These are phyloP conservation scores for Fragaria vesca DNA, from an alignment of 306 rosid genomes.

Conservation along the genomic window DNA sequence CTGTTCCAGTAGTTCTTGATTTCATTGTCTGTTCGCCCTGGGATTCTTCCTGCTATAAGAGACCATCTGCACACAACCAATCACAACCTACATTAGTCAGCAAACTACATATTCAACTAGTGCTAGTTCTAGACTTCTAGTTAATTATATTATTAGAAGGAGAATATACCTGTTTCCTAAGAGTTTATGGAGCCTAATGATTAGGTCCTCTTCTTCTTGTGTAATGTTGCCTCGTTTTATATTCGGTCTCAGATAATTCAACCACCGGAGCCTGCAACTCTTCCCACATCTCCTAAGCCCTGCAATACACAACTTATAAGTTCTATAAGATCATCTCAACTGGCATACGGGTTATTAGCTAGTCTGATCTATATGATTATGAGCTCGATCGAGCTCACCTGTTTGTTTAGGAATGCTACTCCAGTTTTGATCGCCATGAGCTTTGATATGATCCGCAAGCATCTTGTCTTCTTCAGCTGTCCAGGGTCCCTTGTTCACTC, in stretches of 20 bases:
- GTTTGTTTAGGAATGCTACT: slow-evolving; percentile 31
- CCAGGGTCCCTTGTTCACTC: slow-evolving; percentile 39
- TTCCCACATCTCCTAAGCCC: slow-evolving; percentile 45
- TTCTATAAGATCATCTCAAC: not conserved
- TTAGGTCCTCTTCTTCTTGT: slow-evolving; percentile 42
- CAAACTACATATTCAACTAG: not conserved
- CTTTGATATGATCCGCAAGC: slow-evolving; percentile 23
- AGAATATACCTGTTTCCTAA: slow-evolving; percentile 30
- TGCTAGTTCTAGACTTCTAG: not conserved
- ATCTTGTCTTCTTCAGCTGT: slow-evolving; percentile 38
- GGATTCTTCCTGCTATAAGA: slow-evolving; percentile 43
- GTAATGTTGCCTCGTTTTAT: slow-evolving; percentile 40
- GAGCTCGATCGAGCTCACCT: slow-evolving; percentile 18
- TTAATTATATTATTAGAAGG: too few species aligned
- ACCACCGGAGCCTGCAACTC: slow-evolving; percentile 44
- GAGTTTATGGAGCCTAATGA: slow-evolving; percentile 39
- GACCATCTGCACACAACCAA: slow-evolving; percentile 30
- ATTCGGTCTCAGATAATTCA: slow-evolving; percentile 40
- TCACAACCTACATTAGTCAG: too few species aligned
- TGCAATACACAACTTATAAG: slow-evolving; percentile 6
- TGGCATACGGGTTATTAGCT: not conserved
- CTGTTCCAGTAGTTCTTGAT: slow-evolving; percentile 42
- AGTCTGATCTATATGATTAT: not conserved
- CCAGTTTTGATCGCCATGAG: slow-evolving; percentile 39
- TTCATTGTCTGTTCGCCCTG: slow-evolving; percentile 48